These are phyloP conservation scores for Hyaloperonospora arabidopsidis DNA, from an alignment of 352 stramenopile genomes.

Conservation along the genomic window DNA sequence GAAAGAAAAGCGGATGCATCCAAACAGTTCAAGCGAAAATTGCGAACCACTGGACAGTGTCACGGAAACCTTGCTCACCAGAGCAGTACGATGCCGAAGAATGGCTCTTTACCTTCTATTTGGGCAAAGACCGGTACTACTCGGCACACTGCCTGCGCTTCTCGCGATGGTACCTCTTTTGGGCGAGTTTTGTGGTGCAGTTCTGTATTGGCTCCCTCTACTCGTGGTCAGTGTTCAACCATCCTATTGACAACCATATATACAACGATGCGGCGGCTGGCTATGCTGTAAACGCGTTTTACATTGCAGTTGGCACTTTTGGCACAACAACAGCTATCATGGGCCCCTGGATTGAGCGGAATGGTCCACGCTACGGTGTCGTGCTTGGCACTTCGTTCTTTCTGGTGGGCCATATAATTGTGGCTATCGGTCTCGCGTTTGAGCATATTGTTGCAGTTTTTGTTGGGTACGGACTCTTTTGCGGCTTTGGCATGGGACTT, in stretches of 20 bases:
- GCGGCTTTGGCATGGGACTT: constrained; percentile 51
- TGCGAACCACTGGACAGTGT: constrained; percentile 44
- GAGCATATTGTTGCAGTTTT: constrained; percentile 44
- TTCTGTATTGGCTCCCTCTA: constrained; percentile 70
- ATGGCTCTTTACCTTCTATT: constrained; percentile 49
- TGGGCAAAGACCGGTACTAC: constrained; percentile 51
- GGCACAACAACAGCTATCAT: constrained; percentile 57
- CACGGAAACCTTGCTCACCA: constrained; percentile 32
- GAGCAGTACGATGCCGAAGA: constrained; percentile 60
- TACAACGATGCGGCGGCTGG: constrained; percentile 36
- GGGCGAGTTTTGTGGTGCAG: constrained; percentile 53
- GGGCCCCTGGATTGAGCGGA: constrained; percentile 63
- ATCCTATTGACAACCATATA: constrained; percentile 46
- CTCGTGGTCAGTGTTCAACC: constrained; percentile 68
- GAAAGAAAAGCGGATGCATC: constrained; percentile 6
- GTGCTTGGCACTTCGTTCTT: constrained; percentile 45
- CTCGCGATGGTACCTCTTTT: constrained; percentile 60
- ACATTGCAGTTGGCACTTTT: constrained; percentile 56
- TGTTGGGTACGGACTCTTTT: constrained; percentile 60
- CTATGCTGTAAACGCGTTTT: constrained; percentile 59
- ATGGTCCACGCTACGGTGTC: constrained; percentile 45
- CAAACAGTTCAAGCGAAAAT: constrained; percentile 17
- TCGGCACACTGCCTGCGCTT: constrained; percentile 33
- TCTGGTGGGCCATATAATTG: constrained; percentile 38
- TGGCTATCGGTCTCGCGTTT: constrained; percentile 35